These are phyloP conservation scores for Amanita inopinata DNA, from an alignment of 768 basidiomycete species.

Conservation along the genomic window DNA sequence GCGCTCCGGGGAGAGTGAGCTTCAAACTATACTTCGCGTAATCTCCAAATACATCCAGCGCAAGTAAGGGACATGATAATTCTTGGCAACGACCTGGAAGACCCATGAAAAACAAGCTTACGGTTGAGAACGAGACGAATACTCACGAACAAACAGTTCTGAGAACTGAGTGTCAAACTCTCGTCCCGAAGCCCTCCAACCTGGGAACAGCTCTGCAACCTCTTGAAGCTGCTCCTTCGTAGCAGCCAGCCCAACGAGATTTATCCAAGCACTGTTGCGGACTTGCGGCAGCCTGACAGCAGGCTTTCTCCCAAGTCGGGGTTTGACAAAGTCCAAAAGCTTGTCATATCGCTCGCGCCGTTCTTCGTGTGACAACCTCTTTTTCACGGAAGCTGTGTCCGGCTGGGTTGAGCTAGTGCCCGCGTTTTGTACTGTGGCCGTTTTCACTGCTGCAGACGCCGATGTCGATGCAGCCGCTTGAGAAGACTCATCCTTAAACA, in stretches of 20 bases:
- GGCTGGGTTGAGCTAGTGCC: slow-evolving; percentile 6
- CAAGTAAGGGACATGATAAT: slow-evolving; percentile 43
- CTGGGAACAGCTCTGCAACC: slow-evolving; percentile 37
- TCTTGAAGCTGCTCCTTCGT: slow-evolving; percentile 39
- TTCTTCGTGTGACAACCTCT: slow-evolving; percentile 21
- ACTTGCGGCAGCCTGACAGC: slow-evolving; percentile 24
- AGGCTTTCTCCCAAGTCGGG: slow-evolving; percentile 31
- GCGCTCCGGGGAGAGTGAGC: slow-evolving; percentile 42
- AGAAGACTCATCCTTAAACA: slow-evolving; percentile 11
- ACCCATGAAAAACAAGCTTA: neutral
- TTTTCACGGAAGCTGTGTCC: slow-evolving; percentile 6
- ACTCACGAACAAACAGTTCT: slow-evolving; percentile 49
- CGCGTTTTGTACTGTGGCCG: neutral
- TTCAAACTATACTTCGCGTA: slow-evolving; percentile 50
- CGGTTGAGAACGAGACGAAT: neutral
- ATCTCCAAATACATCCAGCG: slow-evolving; percentile 51
- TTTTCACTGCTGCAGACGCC: neutral
- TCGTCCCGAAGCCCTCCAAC: slow-evolving; percentile 36
- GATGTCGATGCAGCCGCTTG: slow-evolving; percentile 9
- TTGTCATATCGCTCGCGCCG: slow-evolving; percentile 25
- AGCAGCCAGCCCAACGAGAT: slow-evolving; percentile 40
- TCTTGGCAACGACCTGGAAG: slow-evolving; percentile 51
- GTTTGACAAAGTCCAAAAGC: slow-evolving; percentile 25
- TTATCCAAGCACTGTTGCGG: slow-evolving; percentile 37
- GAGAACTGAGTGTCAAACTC: slow-evolving; percentile 29